Percentiles rank a stretch among this genome's conserved stretches.
phyloP scores from a whole-genome alignment of 352 stramenopile genomes.

The Phytophthora lateralis region DNA sequence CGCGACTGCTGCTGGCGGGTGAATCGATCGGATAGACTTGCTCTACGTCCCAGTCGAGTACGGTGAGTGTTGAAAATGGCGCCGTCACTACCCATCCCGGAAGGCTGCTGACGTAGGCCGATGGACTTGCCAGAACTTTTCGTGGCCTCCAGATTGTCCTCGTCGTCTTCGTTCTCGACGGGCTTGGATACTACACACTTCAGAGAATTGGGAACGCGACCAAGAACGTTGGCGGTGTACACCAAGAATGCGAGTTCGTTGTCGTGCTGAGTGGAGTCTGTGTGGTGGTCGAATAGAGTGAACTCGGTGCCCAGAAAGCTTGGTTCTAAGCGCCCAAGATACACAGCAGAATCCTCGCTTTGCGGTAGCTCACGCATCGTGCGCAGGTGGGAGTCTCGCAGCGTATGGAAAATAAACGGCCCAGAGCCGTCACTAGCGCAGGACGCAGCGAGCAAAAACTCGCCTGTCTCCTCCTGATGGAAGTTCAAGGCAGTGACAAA shows the following conservation, averaged over 20 bases:
- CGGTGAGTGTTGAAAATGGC: slow-evolving; percentile 54
- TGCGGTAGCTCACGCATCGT: slow-evolving; percentile 76
- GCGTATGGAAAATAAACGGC: slow-evolving; percentile 83
- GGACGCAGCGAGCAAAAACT: slow-evolving; percentile 76
- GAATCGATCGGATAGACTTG: slow-evolving; percentile 67
- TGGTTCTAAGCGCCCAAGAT: slow-evolving; percentile 73
- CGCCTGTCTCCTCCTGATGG: slow-evolving; percentile 79
- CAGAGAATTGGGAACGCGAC: slow-evolving; percentile 74
- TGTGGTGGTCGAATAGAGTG: slow-evolving; percentile 79
- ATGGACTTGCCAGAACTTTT: slow-evolving; percentile 9
- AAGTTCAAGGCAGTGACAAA: slow-evolving; percentile 89
- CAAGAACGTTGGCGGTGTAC: slow-evolving; percentile 84
- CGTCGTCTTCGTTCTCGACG: slow-evolving; percentile 18
- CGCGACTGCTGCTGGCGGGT: slow-evolving; percentile 59
- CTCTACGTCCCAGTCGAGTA: slow-evolving; percentile 52
- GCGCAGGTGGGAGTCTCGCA: slow-evolving; percentile 75
- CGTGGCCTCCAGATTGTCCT: slow-evolving; percentile 8
- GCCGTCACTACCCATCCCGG: slow-evolving; percentile 48
- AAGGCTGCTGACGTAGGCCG: slow-evolving; percentile 24
- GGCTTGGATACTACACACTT: slow-evolving; percentile 50
- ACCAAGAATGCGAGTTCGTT: slow-evolving; percentile 79
- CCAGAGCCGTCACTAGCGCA: slow-evolving; percentile 72
- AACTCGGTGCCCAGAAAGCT: slow-evolving; percentile 90
- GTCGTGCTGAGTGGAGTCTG: slow-evolving; percentile 34
- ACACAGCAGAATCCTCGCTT: slow-evolving; percentile 79